Evolutionary conservation across 768 basidiomycete species (phyloP), one percentile per base, ranked within the genome.

Genomic region (Cystofilobasidium macerans): DNA sequence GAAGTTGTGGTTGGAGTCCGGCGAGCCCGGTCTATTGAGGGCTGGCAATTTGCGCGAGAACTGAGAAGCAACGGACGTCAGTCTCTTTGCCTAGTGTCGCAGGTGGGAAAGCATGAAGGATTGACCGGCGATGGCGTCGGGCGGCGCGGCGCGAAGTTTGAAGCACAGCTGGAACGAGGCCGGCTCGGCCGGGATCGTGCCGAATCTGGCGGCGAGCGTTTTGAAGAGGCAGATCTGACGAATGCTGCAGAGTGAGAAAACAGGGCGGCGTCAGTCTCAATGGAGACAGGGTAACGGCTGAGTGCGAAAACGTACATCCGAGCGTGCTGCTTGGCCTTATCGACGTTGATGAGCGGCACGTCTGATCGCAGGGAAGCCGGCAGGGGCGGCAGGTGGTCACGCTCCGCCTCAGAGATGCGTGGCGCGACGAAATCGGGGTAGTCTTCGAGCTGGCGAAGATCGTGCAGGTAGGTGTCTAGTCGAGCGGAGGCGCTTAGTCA

Each of bases 181-280:
- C n/a, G 58, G 5, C 38, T 60, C 58, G 51, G 28, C 51, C 43
- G 58, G 38, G 24, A 20, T 14, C 3, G 43, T 18, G 38, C 30
- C 28, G 28, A 45, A 60, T 26, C 30, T 60, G 16, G 38, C 28
- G 24, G n/a, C 14, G 28, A 61, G 42, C 16, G 65, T 67, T 42
- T 67, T 67, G 59, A 67, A 57, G 18, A 67, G n/a, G 60, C 59
- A 54, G 14, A 61, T 30, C 16, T 67, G 43, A 45, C 61, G 51
- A n/a, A 66, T 51, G 24, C 65, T 61, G 51, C 20, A 48, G 24
- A 22, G 22, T 1, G 18, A n/a, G 14, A 36, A 66, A 13, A 22
- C 13, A 36, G 40, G 30, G 30, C 18, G 22, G 24, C 8, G 47
- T 48, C 45, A 51, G 40, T 18, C n/a, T 16, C 16, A 48, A 5